Base-by-base conservation (phyloP, 2,329 filamentous ascomycete genomes). In the Didymella pinodella region DNA sequence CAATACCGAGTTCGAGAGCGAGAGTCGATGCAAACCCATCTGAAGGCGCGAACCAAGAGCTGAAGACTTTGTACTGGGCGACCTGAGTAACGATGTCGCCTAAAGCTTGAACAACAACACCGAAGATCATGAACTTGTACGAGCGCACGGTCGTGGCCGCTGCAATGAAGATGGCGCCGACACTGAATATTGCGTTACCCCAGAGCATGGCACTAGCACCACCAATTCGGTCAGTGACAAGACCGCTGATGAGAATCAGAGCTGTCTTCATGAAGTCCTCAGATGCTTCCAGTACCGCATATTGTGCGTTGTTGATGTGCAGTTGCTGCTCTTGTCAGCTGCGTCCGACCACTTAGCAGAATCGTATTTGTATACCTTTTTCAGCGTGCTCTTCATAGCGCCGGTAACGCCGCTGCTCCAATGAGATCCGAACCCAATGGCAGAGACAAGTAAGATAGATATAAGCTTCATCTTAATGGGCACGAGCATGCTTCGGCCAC, bases 11-110 rank as follows among this genome's bases (percentile, higher is more conserved):
- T 68, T 88, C 86, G 4, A 88, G 83, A 0, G 82, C 86, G 0
- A 88, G 77, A 0, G 86, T 88, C 0, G 85, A 86, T 0, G 86
- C 86, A 66, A 88, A 88, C 1, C 86, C 86, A 55, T 85, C 82
- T 7, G 80, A 85, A 0, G 86, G 86, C 0, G 86, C 80, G 61
- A 88, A 88, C 86, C 86, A 88, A 0, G 84, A 86, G 0, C 84
- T 86, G 65, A 88, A 88, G 61, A 88, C 83, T 60, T 88, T 87
- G 70, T 88, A 88, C 68, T 88, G 85, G 0, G 86, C 86, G 29
- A 88, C 80, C 64, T 88, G 86, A 0, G 86, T 88, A 0, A 86
- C 84, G 20, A 88, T 86, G 60, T 88, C 86, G n/a, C 86, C 86
- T 0, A 88, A 72, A 0, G 85, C 81, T 28, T 84, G 79, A 12